Evolutionary conservation across 225 moss, liverwort and hornwort species (phyloP).

Genomic region (Sphagnum tenellum): DNA sequence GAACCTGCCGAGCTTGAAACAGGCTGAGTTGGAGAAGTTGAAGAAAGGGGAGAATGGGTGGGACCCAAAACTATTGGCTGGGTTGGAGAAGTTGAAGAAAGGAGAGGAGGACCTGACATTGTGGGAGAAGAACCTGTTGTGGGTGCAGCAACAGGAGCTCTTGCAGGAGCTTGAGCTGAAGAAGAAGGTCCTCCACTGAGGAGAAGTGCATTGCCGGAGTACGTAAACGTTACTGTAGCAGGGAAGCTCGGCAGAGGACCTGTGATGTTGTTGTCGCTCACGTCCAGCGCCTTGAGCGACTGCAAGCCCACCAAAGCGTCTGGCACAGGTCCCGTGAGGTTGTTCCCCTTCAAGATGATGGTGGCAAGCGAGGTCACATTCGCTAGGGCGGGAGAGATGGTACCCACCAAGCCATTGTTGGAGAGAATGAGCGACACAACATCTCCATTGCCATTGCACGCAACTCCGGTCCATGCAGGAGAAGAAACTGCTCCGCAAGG

Average conservation of each 20-base stretch:
- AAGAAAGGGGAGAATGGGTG: too few relatives aligned
- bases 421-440: conserved; percentile 22
- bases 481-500: conserved; percentile 24
- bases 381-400: conserved; percentile 48
- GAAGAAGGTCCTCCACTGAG: conserved; percentile 13
- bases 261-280: conserved; percentile 69
- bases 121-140: background rate
- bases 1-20: too few relatives aligned
- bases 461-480: conserved; percentile 45
- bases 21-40: background rate
- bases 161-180: conserved; percentile 5
- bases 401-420: conserved; percentile 28
- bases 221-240: conserved; percentile 27
- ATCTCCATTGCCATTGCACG: conserved; percentile 15
- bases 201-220: conserved; percentile 49
- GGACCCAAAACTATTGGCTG: too few relatives aligned
- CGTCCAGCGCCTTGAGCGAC: conserved; percentile 54
- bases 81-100: too few relatives aligned
- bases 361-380: conserved; percentile 43
- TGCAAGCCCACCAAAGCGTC: conserved; percentile 22
- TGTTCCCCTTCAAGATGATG: conserved; percentile 35
- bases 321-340: conserved; percentile 61
- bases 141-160: background rate
- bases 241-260: conserved; percentile 57
- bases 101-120: too few relatives aligned